A percentile compares a stretch with the other conserved stretches of the same genome.
phyloP scores from a whole-genome alignment of 306 rosid genomes.

The Castanopsis chinensis region DNA sequence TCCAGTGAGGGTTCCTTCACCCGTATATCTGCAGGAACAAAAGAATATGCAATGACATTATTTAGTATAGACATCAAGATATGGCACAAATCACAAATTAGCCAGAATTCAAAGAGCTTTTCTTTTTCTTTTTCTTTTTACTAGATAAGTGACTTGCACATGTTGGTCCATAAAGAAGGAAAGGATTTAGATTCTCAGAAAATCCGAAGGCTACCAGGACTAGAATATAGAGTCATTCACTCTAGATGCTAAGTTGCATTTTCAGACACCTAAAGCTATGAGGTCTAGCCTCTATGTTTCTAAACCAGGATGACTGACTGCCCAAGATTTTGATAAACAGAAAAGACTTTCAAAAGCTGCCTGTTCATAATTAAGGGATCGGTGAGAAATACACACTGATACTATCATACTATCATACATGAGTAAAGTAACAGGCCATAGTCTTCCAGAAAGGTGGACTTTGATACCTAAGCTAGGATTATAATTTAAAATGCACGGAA shows the following conservation, averaged over 20 bases:
- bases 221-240: neutral
- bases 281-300: neutral
- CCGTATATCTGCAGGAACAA: slow-evolving; percentile 59
- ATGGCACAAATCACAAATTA: neutral
- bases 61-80: neutral
- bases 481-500: neutral
- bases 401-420: neutral
- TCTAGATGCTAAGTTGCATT: neutral
- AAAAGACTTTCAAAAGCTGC: neutral
- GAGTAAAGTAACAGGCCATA: neutral
- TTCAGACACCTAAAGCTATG: neutral
- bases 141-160: neutral
- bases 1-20: slow-evolving; percentile 92
- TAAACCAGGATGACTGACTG: neutral
- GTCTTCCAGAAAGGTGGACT: neutral
- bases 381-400: neutral
- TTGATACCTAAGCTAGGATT: neutral
- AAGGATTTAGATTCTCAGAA: neutral
- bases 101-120: neutral
- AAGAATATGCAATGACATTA: neutral
- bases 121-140: neutral
- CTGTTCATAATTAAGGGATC: neutral
- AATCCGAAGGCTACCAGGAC: neutral
- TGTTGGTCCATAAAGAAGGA: neutral
- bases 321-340: neutral